phyloP scores from a whole-genome alignment of 345 rosid species.

The Syzygium aromaticum region DNA sequence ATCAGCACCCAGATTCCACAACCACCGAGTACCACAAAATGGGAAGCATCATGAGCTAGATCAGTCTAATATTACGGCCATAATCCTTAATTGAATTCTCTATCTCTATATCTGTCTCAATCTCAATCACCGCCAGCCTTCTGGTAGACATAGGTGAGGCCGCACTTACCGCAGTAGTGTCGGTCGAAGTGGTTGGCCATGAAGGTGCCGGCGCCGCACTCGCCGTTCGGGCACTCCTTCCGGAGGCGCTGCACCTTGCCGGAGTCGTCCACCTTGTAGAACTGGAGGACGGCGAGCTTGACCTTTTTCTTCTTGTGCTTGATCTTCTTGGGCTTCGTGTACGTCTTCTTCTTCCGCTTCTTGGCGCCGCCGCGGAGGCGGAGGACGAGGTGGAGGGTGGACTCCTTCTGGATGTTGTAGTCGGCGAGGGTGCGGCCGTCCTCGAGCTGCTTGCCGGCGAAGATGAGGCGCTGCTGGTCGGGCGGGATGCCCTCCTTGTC shows the following conservation, averaged over 20 bases:
- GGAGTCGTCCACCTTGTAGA: slow-evolving; percentile 56
- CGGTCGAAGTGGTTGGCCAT: slow-evolving; percentile 70
- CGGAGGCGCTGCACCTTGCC: slow-evolving; percentile 56
- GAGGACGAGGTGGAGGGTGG: slow-evolving; percentile 15
- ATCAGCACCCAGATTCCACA: not conserved
- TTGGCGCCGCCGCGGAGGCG: slow-evolving; percentile 12
- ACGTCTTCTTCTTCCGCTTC: slow-evolving; percentile 61
- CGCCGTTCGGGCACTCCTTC: slow-evolving; percentile 59
- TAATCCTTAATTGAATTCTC: not conserved
- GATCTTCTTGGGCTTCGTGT: slow-evolving; percentile 68
- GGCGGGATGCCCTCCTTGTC: slow-evolving; percentile 64
- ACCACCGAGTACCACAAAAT: not conserved
- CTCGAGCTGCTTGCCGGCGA: slow-evolving; percentile 67
- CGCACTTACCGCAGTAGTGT: slow-evolving; percentile 73
- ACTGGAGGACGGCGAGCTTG: slow-evolving; percentile 58
- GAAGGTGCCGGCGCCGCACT: slow-evolving; percentile 63
- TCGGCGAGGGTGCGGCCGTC: slow-evolving; percentile 23
- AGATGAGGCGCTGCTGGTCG: slow-evolving; percentile 63
- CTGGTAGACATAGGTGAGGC: slow-evolving; percentile 63
- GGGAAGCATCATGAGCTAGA: not conserved
- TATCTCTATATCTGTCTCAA: not conserved
- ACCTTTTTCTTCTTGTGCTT: slow-evolving; percentile 70
- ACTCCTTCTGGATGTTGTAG: slow-evolving; percentile 17
- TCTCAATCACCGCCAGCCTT: slow-evolving; percentile 41
- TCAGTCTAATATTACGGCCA: not conserved